Evolutionary conservation across 2,329 filamentous ascomycete species (phyloP).

Genomic region (Paecilomyces dactylethromorphus): DNA sequence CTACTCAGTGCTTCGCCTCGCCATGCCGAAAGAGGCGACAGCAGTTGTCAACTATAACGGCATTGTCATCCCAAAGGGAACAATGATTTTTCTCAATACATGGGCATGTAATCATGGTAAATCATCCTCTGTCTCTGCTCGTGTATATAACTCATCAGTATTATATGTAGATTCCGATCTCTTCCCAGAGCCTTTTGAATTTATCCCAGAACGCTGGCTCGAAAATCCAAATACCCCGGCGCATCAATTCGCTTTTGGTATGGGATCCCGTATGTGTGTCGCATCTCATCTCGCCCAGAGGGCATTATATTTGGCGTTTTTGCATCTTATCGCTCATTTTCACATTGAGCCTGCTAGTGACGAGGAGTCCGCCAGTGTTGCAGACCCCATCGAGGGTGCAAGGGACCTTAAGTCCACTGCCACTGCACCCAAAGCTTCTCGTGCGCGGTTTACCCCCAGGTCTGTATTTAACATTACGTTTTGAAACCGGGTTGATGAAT

Average conservation of each 20-base stretch:
- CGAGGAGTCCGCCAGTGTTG: no score
- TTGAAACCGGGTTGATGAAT: no score
- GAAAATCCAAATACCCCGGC: conserved; percentile 4
- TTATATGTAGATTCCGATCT: neutral
- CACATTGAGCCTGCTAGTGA: conserved; percentile 4
- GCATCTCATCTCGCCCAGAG: conserved; percentile 4
- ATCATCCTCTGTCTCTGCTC: no score
- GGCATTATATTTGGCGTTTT: conserved; percentile 3
- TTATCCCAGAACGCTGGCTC: conserved; percentile 10
- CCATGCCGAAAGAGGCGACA: conserved; percentile 5
- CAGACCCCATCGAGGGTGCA: no score
- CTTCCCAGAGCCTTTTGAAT: conserved; percentile 1
- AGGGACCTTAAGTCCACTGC: no score
- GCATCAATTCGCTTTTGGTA: conserved; percentile 8
- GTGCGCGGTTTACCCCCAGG: no score
- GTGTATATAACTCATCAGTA: no score
- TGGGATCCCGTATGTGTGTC: conserved; percentile 7
- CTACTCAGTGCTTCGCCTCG: conserved; percentile 7
- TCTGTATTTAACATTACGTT: no score
- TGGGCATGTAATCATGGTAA: conserved; percentile 12
- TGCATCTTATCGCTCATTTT: conserved; percentile 5
- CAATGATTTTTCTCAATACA: conserved; percentile 9
- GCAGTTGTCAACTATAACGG: conserved; percentile 6
- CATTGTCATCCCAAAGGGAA: conserved; percentile 5
- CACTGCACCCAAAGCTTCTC: no score